phyloP scores from a whole-genome alignment of 805 yeast species.

The Metschnikowia sp. region DNA sequence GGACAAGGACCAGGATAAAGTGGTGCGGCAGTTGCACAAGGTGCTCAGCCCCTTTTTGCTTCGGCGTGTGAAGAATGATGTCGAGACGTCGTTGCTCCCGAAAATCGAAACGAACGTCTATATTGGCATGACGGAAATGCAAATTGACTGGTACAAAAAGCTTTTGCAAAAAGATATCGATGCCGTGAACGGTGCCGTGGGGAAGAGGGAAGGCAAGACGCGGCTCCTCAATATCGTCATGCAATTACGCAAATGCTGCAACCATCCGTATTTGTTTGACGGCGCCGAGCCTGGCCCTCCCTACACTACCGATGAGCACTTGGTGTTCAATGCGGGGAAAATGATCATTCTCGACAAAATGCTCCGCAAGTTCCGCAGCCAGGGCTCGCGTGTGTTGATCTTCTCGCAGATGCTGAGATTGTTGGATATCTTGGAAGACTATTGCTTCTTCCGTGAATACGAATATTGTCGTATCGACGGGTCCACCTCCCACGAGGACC shows the following conservation, averaged over 20 bases:
- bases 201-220: slow-evolving; percentile 90
- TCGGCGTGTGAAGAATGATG: slow-evolving; percentile 89
- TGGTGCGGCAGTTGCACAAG: slow-evolving; percentile 84
- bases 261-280: slow-evolving; percentile 94
- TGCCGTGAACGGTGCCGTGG: slow-evolving; percentile 95
- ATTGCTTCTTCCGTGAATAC: slow-evolving; percentile 79
- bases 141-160: slow-evolving; percentile 84
- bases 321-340: slow-evolving; percentile 86
- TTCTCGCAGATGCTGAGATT: slow-evolving; percentile 93
- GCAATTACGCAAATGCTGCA: slow-evolving; percentile 95
- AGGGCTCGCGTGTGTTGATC: slow-evolving; percentile 87
- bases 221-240: slow-evolving; percentile 88
- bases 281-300: slow-evolving; percentile 99
- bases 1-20: slow-evolving; percentile 59
- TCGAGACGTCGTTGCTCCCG: slow-evolving; percentile 85
- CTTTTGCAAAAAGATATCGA: slow-evolving; percentile 89
- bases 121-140: slow-evolving; percentile 96
- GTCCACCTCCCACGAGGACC: slow-evolving; percentile 86
- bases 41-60: slow-evolving; percentile 83
- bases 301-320: slow-evolving; percentile 90
- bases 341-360: slow-evolving; percentile 85
- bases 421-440: slow-evolving; percentile 87
- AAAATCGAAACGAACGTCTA: slow-evolving; percentile 87
- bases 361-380: slow-evolving; percentile 61
- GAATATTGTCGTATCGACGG: slow-evolving; percentile 94